phyloP scores from a whole-genome alignment of 148 eudicot species.

The Cornus suecica region DNA sequence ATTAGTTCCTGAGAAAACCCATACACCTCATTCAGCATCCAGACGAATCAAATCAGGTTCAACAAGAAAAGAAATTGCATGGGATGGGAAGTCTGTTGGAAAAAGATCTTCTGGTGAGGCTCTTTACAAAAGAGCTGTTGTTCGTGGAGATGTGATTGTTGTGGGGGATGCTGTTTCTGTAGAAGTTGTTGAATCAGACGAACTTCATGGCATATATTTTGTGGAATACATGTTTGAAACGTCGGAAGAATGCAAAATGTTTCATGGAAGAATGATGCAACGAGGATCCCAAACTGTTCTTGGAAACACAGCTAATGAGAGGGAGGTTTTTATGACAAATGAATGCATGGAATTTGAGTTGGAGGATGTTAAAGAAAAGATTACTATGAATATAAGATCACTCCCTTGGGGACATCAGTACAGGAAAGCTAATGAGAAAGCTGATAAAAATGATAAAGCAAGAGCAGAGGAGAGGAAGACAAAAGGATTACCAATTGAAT shows the following conservation, averaged over 20 bases:
- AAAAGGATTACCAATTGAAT: slow-evolving; percentile 70
- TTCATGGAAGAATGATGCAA: slow-evolving; percentile 78
- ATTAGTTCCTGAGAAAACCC: slow-evolving; percentile 28
- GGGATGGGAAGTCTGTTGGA: slow-evolving; percentile 67
- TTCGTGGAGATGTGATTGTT: slow-evolving; percentile 51
- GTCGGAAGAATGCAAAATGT: slow-evolving; percentile 53
- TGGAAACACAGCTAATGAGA: slow-evolving; percentile 72
- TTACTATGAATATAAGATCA: slow-evolving; percentile 46
- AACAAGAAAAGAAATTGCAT: slow-evolving; percentile 40
- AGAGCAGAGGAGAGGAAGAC: slow-evolving; percentile 84
- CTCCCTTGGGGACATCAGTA: slow-evolving; percentile 77
- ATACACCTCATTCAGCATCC: slow-evolving; percentile 24
- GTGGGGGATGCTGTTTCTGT: slow-evolving; percentile 67
- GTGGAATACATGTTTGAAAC: slow-evolving; percentile 94
- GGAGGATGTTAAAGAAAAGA: slow-evolving; percentile 44
- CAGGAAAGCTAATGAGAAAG: slow-evolving; percentile 58
- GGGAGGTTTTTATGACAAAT: slow-evolving; percentile 84
- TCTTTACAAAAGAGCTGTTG: slow-evolving; percentile 55
- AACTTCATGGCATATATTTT: slow-evolving; percentile 49
- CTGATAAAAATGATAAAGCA: slow-evolving; percentile 62
- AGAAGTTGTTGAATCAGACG: slow-evolving; percentile 48
- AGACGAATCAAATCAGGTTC: slow-evolving; percentile 38
- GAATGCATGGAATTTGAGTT: slow-evolving; percentile 75
- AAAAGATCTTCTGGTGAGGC: slow-evolving; percentile 30
- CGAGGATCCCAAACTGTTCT: slow-evolving; percentile 74